Evolutionary conservation across 1,284 basidiomycete species (phyloP).

Genomic region (Puccinia triticina): DNA sequence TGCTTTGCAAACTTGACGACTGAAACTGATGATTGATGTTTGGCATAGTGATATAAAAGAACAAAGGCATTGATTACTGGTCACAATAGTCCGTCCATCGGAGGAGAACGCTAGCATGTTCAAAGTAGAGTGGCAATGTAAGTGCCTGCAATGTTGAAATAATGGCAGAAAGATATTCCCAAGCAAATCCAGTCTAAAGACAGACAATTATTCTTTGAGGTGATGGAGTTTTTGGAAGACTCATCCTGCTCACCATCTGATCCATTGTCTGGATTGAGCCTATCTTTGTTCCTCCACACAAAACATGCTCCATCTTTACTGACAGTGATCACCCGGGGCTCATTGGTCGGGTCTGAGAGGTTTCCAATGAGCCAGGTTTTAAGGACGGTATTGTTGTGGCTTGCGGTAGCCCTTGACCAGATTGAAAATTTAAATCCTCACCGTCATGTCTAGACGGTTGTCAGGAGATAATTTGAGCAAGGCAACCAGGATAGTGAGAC

Average conservation of each 20-base stretch:
- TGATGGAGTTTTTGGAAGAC: slow-evolving; percentile 66
- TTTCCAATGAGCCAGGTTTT: slow-evolving; percentile 87
- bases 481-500: slow-evolving; percentile 78
- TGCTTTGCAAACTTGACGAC: slow-evolving; percentile 90
- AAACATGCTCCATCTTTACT: no score
- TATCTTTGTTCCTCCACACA: no score
- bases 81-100: slow-evolving; percentile 92
- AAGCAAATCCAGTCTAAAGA: slow-evolving; percentile 82
- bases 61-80: slow-evolving; percentile 86
- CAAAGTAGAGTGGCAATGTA: slow-evolving; percentile 90
- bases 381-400: slow-evolving; percentile 85
- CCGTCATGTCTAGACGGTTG: slow-evolving; percentile 98
- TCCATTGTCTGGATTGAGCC: no score
- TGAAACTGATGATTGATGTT: slow-evolving; percentile 85
- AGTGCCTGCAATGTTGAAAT: slow-evolving; percentile 85
- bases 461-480: no score
- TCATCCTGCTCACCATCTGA: no score
- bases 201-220: slow-evolving; percentile 60
- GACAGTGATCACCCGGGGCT: slow-evolving; percentile 67
- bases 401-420: slow-evolving; percentile 89
- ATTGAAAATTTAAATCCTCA: slow-evolving; percentile 85
- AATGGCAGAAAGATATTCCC: slow-evolving; percentile 85
- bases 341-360: slow-evolving; percentile 70
- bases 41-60: slow-evolving; percentile 97
- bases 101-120: slow-evolving; percentile 87